These are phyloP conservation scores for Perkinsus marinus DNA, from an alignment of 169 alveolate genomes.

Conservation along the genomic window DNA sequence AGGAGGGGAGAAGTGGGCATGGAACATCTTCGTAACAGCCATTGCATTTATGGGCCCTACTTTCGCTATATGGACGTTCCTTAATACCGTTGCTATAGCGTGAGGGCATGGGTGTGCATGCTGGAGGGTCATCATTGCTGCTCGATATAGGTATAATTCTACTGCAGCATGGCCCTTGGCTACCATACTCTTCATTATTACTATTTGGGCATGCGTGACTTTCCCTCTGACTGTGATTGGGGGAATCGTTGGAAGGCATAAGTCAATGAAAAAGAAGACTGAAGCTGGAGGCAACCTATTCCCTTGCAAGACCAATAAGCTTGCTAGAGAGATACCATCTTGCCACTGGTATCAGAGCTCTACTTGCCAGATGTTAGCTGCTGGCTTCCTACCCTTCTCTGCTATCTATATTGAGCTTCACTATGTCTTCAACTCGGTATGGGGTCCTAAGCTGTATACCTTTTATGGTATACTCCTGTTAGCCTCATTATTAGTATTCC, in stretches of 20 bases:
- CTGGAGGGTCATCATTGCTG: background rate
- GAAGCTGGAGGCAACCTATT: constrained; percentile 4
- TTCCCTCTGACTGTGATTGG: constrained; percentile 13
- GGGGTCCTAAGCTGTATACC: constrained; percentile 1
- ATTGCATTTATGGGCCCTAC: constrained; percentile 2
- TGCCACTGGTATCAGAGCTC: background rate
- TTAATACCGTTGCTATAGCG: background rate
- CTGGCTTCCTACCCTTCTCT: constrained; percentile 3
- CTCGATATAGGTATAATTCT: background rate
- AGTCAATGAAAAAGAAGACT: background rate
- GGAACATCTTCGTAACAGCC: constrained; percentile 11
- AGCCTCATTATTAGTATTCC: constrained; percentile 2
- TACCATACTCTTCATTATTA: constrained; percentile 2
- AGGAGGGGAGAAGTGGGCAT: constrained; percentile 17
- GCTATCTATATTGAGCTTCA: constrained; percentile 14
- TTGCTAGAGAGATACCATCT: background rate
- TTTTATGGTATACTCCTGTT: constrained; percentile 8
- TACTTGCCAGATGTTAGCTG: background rate
- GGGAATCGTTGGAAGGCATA: constrained; percentile 6
- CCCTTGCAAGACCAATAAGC: constrained; percentile 11
- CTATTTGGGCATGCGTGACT: constrained; percentile 5
- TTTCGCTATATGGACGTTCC: constrained; percentile 3
- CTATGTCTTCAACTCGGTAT: constrained; percentile 4
- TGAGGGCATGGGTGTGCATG: background rate
- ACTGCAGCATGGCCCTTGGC: constrained; percentile 15